Conservation (phyloP, 495 filamentous ascomycete species). For the Aeminium ludgeri region DNA sequence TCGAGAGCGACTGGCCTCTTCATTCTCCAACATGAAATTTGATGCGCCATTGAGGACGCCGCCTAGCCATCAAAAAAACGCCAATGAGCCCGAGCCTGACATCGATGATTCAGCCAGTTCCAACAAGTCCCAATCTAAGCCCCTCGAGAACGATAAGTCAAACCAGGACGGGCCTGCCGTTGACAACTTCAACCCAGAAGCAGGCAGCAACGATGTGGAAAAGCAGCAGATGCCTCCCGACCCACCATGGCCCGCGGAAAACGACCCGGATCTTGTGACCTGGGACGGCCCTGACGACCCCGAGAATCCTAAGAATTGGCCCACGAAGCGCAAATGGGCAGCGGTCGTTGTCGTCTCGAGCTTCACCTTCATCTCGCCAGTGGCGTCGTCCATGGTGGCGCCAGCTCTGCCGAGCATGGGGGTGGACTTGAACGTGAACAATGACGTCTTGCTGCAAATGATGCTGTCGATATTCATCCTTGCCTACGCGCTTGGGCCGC, state of each 20-base stretch:
- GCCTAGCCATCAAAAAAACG: too few relatives aligned
- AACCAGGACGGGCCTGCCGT: too few relatives aligned
- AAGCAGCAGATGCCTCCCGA: too few relatives aligned
- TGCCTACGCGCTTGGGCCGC: constrained; percentile 27
- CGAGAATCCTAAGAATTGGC: constrained; percentile 22
- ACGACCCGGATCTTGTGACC: constrained; percentile 13
- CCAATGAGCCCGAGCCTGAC: too few relatives aligned
- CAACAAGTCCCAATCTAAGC: too few relatives aligned
- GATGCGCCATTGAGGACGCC: too few relatives aligned
- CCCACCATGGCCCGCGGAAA: neutral
- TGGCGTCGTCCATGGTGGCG: constrained; percentile 22
- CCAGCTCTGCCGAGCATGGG: constrained; percentile 18
- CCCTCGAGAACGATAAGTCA: too few relatives aligned
- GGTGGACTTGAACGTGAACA: constrained; percentile 14
- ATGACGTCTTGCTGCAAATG: constrained; percentile 10
- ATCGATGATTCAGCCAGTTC: too few relatives aligned
- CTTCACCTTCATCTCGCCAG: constrained; percentile 20
- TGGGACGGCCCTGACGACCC: constrained; percentile 16
- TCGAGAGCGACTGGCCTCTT: too few relatives aligned
- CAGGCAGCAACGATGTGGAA: too few relatives aligned
- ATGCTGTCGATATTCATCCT: constrained; percentile 22
- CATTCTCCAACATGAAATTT: too few relatives aligned
- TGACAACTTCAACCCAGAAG: too few relatives aligned
- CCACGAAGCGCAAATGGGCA: constrained; percentile 13
- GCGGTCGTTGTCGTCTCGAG: constrained; percentile 17